Conservation (phyloP, 345 rosid genomes). For the Nephelium lappaceum region DNA sequence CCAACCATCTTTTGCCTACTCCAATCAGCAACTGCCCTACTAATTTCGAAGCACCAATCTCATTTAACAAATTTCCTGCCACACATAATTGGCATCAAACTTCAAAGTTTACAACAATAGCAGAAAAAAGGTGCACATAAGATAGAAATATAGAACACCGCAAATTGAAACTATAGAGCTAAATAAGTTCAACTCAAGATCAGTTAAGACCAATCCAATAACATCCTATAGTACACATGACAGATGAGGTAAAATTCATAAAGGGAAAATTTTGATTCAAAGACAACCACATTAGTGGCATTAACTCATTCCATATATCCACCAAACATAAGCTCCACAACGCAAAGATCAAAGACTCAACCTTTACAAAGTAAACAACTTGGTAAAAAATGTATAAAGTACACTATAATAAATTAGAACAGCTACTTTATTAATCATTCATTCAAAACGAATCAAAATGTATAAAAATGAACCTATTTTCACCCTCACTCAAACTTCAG, state of each 20-base stretch:
- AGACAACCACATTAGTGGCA: conserved; percentile 5
- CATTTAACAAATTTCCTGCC: neutral
- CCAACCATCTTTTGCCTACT: neutral
- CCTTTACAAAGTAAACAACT: neutral
- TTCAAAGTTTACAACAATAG: neutral
- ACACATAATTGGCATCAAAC: neutral
- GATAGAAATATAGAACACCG: neutral
- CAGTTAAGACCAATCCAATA: neutral
- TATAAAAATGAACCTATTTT: conserved; percentile 23
- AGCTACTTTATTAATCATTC: neutral
- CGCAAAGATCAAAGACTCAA: neutral
- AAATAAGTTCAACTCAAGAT: neutral
- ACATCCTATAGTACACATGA: neutral
- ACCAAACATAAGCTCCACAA: neutral
- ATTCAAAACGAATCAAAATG: neutral
- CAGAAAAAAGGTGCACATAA: neutral
- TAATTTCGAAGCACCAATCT: neutral
- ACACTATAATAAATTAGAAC: neutral
- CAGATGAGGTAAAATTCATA: neutral
- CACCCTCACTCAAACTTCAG: conserved; percentile 46
- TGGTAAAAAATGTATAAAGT: neutral
- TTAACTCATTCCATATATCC: conserved; percentile 7
- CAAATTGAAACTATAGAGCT: neutral
- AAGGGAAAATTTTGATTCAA: neutral
- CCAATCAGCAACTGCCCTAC: neutral